Evolutionary conservation across 805 yeast species (phyloP), one percentile per base, ranked within the genome.

Genomic region (Cyberlindnera nakhonratchasimensis): DNA sequence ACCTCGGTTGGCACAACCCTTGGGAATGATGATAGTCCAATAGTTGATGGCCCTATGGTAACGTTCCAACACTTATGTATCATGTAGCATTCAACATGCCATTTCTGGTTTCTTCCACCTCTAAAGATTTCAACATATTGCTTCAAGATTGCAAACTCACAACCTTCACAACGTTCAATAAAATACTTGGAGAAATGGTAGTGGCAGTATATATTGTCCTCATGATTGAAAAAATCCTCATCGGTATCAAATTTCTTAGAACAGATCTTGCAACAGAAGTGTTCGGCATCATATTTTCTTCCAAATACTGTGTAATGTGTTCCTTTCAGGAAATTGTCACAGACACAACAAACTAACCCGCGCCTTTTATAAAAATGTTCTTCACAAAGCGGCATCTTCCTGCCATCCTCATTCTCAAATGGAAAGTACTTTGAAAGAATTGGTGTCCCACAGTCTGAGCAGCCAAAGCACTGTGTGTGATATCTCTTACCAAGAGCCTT

Each of bases 11-110:
- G 60, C 8, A 51, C 54, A 6, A 55, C 26, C 13, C 48, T 55
- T 4, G 65, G 65, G 25, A 63, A 54, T 1, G 56, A 39, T 4
- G 64, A 61, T 18, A 71, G 64, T 29, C 70, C 90, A 21, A 83
- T 73, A 8, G 76, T 67, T 38, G 75, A 81, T 0, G 84, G 73
- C 1, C 83, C 74, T 18, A 93, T 70, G 43, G 81, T 75, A 17
- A 90, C 95, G 59, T 88, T 89, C 99, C 99, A 93, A 57, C 88
- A 90, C 63, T 90, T 90, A 68, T 86, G 90, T 36, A 93, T 95
- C 89, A 95, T 95, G 60, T 89, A 93, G 69, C 99, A 93, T 61
- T 95, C 98, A 2, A 97, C 98, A 64, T 93, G 99, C 99, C 99
- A 93, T 60, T 88, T 95, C 62, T 90, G 96, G 45, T 86, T 83